Percentiles rank a stretch among this genome's conserved stretches.
Conservation (phyloP, 371 early-diverging fungal species). For the Lichtheimia ornata region DNA sequence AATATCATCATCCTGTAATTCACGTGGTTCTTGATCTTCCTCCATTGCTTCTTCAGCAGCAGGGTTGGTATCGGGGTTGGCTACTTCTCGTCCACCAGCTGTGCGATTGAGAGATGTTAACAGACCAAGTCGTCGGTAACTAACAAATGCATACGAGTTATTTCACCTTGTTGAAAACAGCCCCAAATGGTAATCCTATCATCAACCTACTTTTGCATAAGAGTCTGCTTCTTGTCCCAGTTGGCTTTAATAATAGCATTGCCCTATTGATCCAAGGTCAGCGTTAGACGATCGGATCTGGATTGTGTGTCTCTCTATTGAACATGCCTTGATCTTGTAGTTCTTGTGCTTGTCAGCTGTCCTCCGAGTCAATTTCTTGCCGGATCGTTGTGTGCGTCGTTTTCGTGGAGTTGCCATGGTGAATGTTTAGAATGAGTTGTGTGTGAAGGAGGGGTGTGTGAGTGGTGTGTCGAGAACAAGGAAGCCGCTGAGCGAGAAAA, state of each 20-base stretch:
- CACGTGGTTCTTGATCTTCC: conserved; percentile 42
- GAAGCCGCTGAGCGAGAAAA: no score
- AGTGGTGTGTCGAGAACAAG: conserved; percentile 62
- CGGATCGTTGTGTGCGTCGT: conserved; percentile 34
- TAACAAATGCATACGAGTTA: conserved; percentile 15
- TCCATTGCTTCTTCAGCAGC: conserved; percentile 28
- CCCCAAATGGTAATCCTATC: conserved; percentile 2
- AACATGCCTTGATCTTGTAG: conserved; percentile 48
- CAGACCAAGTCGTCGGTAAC: conserved; percentile 74
- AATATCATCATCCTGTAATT: conserved; percentile 55
- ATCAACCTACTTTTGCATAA: conserved; percentile 69
- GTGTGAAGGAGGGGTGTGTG: conserved; percentile 58
- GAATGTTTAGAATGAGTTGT: conserved; percentile 46
- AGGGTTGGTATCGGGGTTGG: conserved; percentile 25
- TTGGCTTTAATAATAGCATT: conserved; percentile 64
- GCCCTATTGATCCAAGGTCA: conserved; percentile 27
- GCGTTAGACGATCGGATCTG: not conserved
- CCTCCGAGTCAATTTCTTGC: conserved; percentile 51
- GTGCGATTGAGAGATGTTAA: conserved; percentile 77
- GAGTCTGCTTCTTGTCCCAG: conserved; percentile 78
- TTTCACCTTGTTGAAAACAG: conserved; percentile 5
- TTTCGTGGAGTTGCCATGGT: conserved; percentile 46
- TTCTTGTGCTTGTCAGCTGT: conserved; percentile 56
- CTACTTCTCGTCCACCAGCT: conserved; percentile 61
- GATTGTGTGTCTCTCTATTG: no score